These are phyloP conservation scores for Candida takata DNA, from an alignment of 805 yeast genomes.

Conservation along the genomic window DNA sequence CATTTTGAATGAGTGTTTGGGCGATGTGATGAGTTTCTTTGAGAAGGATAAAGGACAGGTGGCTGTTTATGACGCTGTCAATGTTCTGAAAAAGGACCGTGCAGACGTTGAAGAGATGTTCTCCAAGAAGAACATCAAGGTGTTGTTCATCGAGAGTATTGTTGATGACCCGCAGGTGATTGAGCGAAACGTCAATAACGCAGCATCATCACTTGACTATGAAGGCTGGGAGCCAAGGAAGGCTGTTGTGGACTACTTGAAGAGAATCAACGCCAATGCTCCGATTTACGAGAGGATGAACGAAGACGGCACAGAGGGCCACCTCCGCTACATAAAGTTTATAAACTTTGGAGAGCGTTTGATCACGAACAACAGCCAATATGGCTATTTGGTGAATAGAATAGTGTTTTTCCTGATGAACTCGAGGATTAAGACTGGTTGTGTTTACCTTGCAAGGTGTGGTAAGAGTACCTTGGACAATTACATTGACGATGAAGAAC, in stretches of 20 bases:
- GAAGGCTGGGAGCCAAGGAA: constrained; percentile 61
- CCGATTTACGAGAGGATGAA: constrained; percentile 70
- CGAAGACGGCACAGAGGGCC: constrained; percentile 33
- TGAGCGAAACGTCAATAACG: constrained; percentile 73
- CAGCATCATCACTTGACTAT: constrained; percentile 84
- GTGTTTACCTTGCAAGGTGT: constrained; percentile 89
- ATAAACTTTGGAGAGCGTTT: constrained; percentile 86
- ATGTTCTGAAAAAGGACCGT: constrained; percentile 70
- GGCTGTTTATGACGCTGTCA: constrained; percentile 93
- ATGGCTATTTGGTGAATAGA: constrained; percentile 85
- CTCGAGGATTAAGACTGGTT: constrained; percentile 77
- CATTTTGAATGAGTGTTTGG: constrained; percentile 55
- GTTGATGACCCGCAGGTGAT: constrained; percentile 68
- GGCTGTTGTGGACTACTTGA: constrained; percentile 73
- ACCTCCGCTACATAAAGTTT: constrained; percentile 72
- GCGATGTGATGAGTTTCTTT: constrained; percentile 67
- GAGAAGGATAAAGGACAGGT: constrained; percentile 81
- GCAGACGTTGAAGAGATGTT: constrained; percentile 48
- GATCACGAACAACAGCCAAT: constrained; percentile 69
- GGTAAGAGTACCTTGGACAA: constrained; percentile 41
- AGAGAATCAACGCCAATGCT: constrained; percentile 60
- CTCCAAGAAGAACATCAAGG: constrained; percentile 55
- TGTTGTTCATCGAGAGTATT: constrained; percentile 80
- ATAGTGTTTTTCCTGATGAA: constrained; percentile 92
- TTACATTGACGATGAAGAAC: constrained; percentile 72